These are phyloP conservation scores for Pecoramyces ruminantium DNA, from an alignment of 192 early-diverging fungal species.

Conservation along the genomic window DNA sequence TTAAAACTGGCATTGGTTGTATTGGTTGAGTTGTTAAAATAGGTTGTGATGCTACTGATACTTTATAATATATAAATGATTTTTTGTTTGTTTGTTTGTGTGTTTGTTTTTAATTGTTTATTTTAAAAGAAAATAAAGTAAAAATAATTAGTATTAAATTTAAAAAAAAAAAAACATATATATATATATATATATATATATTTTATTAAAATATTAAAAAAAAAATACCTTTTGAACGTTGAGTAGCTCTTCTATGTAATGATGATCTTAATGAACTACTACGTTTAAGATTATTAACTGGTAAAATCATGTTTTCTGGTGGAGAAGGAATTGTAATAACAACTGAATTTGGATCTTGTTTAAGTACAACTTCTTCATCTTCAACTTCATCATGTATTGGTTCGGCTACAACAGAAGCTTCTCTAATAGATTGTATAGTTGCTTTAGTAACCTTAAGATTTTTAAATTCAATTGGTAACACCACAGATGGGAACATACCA, in stretches of 20 bases:
- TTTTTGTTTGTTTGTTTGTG: too few species aligned
- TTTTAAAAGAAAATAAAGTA: too few species aligned
- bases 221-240: not conserved
- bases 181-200: too few species aligned
- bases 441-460: not conserved
- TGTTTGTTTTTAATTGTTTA: too few species aligned
- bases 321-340: not conserved
- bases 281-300: not conserved
- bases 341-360: not conserved
- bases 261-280: not conserved
- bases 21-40: too few species aligned
- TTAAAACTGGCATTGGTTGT: too few species aligned
- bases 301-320: not conserved
- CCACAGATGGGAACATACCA: not conserved
- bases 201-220: too few species aligned
- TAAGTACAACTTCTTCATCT: not conserved
- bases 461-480: not conserved
- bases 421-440: not conserved
- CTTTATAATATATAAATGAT: too few species aligned
- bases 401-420: not conserved
- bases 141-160: too few species aligned
- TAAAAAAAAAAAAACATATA: too few species aligned
- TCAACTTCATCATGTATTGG: not conserved
- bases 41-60: too few species aligned
- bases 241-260: not conserved